Evolutionary conservation across 2,329 filamentous ascomycete species (phyloP), one percentile per base, ranked within the genome.

Genomic region (Chaetomiaceae sp.): DNA sequence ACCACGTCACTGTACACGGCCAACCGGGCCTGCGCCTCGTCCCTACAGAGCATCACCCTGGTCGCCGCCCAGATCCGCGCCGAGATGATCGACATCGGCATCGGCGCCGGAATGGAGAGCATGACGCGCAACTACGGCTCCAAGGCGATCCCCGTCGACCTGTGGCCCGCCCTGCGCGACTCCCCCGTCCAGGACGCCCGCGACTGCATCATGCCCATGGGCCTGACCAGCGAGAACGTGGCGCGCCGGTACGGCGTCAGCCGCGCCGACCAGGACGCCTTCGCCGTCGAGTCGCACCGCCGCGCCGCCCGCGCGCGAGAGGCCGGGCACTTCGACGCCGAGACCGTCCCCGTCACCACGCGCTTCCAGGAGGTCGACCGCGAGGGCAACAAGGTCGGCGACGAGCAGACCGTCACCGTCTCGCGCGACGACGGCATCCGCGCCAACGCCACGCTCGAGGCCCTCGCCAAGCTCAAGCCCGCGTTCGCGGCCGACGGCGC

Each of bases 151-250:
- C 90, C 90, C 0, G 83, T 81, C 0, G 79, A 88, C 53, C 67
- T 88, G 10, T 95, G 88, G 88, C 81, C 84, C 0, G 81, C 77
- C 42, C 69, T 95, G 50, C 78, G 72, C 57, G 76, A 84, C 1
- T 81, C 76, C 3, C 66, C 69, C 1, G 75, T 77, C 9, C 75
- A 84, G 59, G 83, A 94, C 53, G 86, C 86, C 3, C 71, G 77
- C 34, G 90, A 95, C 63, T 95, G 90, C 64, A 80, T 96, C 62
- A 94, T 95, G 90, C 81, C 83, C 56, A 96, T 96, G 90, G 90
- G 90, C 0, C 68, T 91, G 48, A 96, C 90, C 11, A 83, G 81
- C 5, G 90, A 96, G 72, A 95, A 95, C 58, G 88, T 96, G 0
- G 88, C 90, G 0, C 69, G 73, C 57, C 71, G 89, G 38, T 94